Evolutionary conservation across 345 rosid species (phyloP).

Genomic region (Psidium friedrichsthalianum): DNA sequence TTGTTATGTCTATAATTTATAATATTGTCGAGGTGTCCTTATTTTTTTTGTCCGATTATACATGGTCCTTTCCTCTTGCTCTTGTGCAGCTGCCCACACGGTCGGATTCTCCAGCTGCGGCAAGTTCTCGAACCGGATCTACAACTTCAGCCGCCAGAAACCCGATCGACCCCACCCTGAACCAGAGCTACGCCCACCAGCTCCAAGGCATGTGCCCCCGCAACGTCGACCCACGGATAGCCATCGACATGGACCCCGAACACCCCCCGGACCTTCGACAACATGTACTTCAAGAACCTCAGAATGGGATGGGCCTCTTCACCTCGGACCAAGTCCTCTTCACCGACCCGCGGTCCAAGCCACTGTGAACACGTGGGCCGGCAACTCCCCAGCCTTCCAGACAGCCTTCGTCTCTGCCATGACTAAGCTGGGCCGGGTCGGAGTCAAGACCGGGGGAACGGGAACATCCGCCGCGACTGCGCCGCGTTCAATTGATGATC

Average conservation of each 20-base stretch:
- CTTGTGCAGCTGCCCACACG: conserved; percentile 62
- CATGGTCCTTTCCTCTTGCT: no score
- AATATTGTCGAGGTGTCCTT: no score
- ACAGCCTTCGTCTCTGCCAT: conserved; percentile 48
- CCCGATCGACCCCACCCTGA: conserved; percentile 52
- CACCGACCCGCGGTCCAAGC: conserved; percentile 47
- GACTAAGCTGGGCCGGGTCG: conserved; percentile 64
- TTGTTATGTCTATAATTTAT: no score
- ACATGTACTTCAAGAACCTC: conserved; percentile 62
- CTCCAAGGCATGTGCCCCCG: conserved; percentile 57
- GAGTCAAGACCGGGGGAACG: conserved; percentile 44
- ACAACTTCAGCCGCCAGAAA: conserved; percentile 36
- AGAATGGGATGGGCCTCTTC: conserved; percentile 62
- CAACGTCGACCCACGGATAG: conserved; percentile 54
- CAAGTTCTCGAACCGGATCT: conserved; percentile 42
- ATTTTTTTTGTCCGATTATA: no score
- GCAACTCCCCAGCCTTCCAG: conserved; percentile 22
- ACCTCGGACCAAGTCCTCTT: conserved; percentile 70
- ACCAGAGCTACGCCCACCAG: conserved; percentile 36
- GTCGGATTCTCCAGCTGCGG: conserved; percentile 69
- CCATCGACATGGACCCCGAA: conserved; percentile 72
- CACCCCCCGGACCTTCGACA: conserved; percentile 56
- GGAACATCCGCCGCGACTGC: conserved; percentile 58
- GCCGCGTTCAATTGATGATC: conserved; percentile 25
- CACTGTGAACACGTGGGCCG: conserved; percentile 61